Evolutionary conservation across 2,329 filamentous ascomycete species (phyloP).

Genomic region (Alternaria atra): DNA sequence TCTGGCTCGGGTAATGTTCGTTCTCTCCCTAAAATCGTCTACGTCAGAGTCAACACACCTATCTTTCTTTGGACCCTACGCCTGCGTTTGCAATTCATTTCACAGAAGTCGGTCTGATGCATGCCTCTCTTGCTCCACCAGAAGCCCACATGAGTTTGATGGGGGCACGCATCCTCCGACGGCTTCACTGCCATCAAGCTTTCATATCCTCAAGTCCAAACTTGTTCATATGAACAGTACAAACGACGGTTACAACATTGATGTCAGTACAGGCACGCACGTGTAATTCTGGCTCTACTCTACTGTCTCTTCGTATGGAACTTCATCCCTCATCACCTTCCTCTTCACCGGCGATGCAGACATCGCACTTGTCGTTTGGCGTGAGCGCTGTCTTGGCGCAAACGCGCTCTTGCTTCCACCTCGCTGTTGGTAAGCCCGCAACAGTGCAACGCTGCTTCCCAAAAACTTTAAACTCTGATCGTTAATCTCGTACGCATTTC

Average conservation of each 20-base stretch:
- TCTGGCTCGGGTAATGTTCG: neutral
- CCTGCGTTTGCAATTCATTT: neutral
- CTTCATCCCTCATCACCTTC: neutral
- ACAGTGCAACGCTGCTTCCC: neutral
- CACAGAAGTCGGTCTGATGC: too few relatives aligned
- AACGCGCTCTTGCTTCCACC: constrained; percentile 20
- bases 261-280: neutral
- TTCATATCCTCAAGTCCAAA: neutral
- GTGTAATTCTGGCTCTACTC: neutral
- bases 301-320: too few relatives aligned
- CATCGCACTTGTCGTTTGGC: neutral
- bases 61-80: neutral
- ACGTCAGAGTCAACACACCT: neutral
- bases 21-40: neutral
- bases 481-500: neutral
- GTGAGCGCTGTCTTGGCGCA: constrained; percentile 20
- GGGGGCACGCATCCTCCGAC: neutral
- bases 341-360: neutral
- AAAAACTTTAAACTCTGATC: neutral
- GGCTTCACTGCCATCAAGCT: neutral
- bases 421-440: neutral
- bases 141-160: too few relatives aligned
- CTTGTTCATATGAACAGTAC: neutral
- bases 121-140: neutral
- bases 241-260: neutral